Base-by-base conservation (phyloP, 305 asterid species). In the Striga hermonthica region DNA sequence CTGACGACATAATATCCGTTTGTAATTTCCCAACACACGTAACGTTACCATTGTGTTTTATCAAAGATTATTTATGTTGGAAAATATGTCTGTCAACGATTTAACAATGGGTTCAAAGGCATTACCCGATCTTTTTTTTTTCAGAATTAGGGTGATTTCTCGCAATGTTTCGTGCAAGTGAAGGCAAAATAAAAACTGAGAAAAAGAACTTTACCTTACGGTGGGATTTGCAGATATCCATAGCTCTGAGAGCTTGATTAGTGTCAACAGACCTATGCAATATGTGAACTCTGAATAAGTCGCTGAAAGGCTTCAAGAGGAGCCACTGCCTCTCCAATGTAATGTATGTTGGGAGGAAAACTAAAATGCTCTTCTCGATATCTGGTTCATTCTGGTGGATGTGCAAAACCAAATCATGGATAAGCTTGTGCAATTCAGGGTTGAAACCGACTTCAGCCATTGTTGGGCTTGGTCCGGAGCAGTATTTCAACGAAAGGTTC, bases 241-340 rank as follows among this genome's bases (percentile, higher is more conserved):
- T 90, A 11, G 98, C 83, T 66, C 80, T 82, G 48, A 93, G 89
- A n/a, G 98, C 98, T 75, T 84, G 96, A 61, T 81, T 90, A 59
- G 85, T 88, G 77, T 86, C 95, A 72, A 93, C 75, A 79, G 97
- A 84, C 38, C 97, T 71, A 79, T 93, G 98, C 78, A 93, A 80
- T 72, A 93, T 88, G 86, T 87, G 95, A 80, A 93, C 93, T 78
- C 81, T 86, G 83, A 93, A 93, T 60, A 64, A 67, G 65, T 68
- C 64, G 12, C 76, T 64, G 67, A 89, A 88, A 70, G 84, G 90
- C 82, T 83, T 87, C 83, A 93, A 74, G 55, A 86, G 82, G 74
- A 45, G 70, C 98, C 98, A 93, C 77, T 90, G 98, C 78, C 86
- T 85, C 83, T 93, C 96, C 66, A 93, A 75, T 49, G 97, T 79